Evolutionary conservation across 768 basidiomycete species (phyloP).

Genomic region (Leccinellum albellum): DNA sequence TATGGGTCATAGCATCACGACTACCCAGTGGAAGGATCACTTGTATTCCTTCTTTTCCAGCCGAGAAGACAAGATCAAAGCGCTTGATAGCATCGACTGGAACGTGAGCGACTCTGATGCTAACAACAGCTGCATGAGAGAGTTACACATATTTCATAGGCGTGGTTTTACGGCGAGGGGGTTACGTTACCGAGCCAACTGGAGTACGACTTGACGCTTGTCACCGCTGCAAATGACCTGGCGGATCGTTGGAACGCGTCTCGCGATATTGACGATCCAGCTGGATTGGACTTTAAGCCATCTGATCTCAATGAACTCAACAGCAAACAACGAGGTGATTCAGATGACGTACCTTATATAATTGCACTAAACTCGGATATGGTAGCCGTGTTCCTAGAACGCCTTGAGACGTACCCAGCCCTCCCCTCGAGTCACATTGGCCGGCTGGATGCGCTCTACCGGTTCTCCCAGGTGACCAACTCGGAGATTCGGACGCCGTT

Average conservation of each 20-base stretch:
- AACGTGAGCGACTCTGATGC: conserved; percentile 36
- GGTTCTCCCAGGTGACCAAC: conserved; percentile 40
- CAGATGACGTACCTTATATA: neutral
- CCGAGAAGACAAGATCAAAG: conserved; percentile 42
- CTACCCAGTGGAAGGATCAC: conserved; percentile 55
- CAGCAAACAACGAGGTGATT: conserved; percentile 47
- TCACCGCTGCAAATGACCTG: conserved; percentile 47
- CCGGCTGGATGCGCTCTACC: conserved; percentile 43
- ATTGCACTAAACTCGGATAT: neutral
- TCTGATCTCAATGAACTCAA: conserved; percentile 46
- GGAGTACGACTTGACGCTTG: conserved; percentile 53
- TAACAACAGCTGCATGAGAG: neutral
- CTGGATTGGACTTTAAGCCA: conserved; percentile 38
- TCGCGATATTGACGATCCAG: conserved; percentile 32
- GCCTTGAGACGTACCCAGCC: conserved; percentile 38
- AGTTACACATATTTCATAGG: conserved; percentile 25
- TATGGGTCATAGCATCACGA: conserved; percentile 53
- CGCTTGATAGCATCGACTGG: conserved; percentile 54
- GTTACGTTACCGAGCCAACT: conserved; percentile 44
- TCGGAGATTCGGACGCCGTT: conserved; percentile 52
- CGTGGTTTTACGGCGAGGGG: conserved; percentile 58
- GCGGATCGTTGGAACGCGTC: conserved; percentile 52
- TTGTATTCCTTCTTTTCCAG: conserved; percentile 49
- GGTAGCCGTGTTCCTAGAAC: conserved; percentile 56
- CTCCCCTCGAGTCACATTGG: conserved; percentile 42